A percentile compares a stretch with the other conserved stretches of the same genome.
phyloP scores from a whole-genome alignment of 192 early-diverging fungal species.

The Coemansia sp. region DNA sequence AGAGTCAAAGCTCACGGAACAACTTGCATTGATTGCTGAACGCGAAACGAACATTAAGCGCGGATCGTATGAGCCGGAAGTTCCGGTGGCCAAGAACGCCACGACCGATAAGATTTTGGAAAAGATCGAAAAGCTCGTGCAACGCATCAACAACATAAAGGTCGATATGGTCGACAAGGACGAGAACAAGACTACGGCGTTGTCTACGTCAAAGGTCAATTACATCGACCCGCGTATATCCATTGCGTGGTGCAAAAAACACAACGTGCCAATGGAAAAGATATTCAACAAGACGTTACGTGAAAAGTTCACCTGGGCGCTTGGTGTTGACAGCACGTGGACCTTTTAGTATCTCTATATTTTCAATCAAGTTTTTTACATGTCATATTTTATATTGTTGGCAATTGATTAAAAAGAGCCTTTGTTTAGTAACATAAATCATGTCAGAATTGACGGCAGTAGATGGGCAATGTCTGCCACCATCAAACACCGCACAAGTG shows the following conservation, averaged over 20 bases:
- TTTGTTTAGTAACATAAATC: too few relatives aligned
- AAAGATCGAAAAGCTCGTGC: slow-evolving; percentile 68
- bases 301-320: slow-evolving; percentile 97
- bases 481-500: slow-evolving; percentile 12
- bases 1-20: slow-evolving; percentile 58
- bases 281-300: slow-evolving; percentile 87
- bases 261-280: slow-evolving; percentile 87
- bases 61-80: slow-evolving; percentile 32
- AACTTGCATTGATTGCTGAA: slow-evolving; percentile 35
- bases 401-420: too few relatives aligned
- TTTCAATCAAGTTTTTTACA: slow-evolving; percentile 3
- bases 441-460: neutral
- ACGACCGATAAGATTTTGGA: slow-evolving; percentile 71
- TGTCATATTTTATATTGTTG: too few relatives aligned
- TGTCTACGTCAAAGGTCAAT: slow-evolving; percentile 97
- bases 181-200: slow-evolving; percentile 92
- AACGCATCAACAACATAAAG: slow-evolving; percentile 72
- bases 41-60: slow-evolving; percentile 50
- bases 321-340: slow-evolving; percentile 70
- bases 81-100: slow-evolving; percentile 38
- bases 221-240: slow-evolving; percentile 98
- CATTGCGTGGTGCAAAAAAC: slow-evolving; percentile 87
- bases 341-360: slow-evolving; percentile 31
- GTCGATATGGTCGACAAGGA: slow-evolving; percentile 88
- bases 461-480: slow-evolving; percentile 5